These are phyloP conservation scores for Coniella vitis DNA, from an alignment of 2,329 filamentous ascomycete species.

Conservation along the genomic window DNA sequence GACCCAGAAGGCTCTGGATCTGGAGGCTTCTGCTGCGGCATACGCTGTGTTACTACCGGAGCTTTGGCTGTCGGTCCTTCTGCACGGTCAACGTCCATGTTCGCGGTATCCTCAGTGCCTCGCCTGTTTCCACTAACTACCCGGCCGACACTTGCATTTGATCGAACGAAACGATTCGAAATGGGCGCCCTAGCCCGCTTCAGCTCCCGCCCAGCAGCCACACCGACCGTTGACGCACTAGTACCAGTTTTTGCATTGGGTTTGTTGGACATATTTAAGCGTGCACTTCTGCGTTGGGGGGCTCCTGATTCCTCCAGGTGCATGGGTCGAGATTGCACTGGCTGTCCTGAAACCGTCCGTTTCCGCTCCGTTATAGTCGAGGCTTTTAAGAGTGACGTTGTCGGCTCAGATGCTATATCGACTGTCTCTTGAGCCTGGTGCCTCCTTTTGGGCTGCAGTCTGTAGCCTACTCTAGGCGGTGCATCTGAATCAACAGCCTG, in stretches of 20 bases:
- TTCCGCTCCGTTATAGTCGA: conserved; percentile 62
- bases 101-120: conserved; percentile 53
- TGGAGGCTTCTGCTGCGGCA: conserved; percentile 29
- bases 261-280: conserved; percentile 62
- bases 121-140: conserved; percentile 90
- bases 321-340: conserved; percentile 42
- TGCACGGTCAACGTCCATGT: conserved; percentile 62
- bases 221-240: conserved; percentile 48
- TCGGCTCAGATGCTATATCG: conserved; percentile 36
- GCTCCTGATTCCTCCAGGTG: conserved; percentile 55
- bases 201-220: conserved; percentile 62
- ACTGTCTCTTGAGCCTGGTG: conserved; percentile 32
- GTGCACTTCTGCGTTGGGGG: conserved; percentile 63
- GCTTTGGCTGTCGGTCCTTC: conserved; percentile 47
- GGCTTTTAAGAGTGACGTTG: conserved; percentile 31
- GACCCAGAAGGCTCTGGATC: conserved; percentile 56
- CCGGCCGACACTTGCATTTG: conserved; percentile 68
- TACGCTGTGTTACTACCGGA: conserved; percentile 27
- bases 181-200: conserved; percentile 77
- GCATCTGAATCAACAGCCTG: conserved; percentile 50
- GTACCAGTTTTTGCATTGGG: conserved; percentile 59
- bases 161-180: conserved; percentile 53
- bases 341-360: conserved; percentile 85
- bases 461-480: conserved; percentile 58
- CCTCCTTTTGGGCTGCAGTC: conserved; percentile 38